Percentiles rank a stretch among this genome's conserved stretches.
Evolutionary conservation across 23 red algal genomes (phyloP).

Genomic region (Chondrus crispus): DNA sequence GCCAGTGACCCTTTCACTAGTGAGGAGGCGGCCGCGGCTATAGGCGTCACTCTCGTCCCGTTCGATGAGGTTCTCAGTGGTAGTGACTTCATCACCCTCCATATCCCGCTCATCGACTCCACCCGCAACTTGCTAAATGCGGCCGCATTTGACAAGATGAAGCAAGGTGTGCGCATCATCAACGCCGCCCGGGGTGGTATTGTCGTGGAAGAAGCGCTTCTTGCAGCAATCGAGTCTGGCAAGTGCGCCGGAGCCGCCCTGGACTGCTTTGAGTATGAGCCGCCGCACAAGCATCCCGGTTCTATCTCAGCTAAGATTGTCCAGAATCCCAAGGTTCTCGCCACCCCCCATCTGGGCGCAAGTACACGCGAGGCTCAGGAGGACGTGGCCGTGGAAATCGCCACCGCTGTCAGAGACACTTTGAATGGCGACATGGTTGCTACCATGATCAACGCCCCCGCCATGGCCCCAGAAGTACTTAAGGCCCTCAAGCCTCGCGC

Average conservation of each 20-base stretch:
- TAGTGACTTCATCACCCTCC: slow-evolving; percentile 93
- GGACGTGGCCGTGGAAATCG: slow-evolving; percentile 96
- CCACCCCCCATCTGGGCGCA: slow-evolving; percentile 97
- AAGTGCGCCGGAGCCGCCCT: slow-evolving; percentile 84
- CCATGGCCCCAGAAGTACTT: slow-evolving; percentile 77
- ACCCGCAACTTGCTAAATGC: slow-evolving; percentile 78
- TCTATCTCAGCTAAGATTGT: slow-evolving; percentile 82
- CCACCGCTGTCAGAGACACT: slow-evolving; percentile 71
- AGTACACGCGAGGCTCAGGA: slow-evolving; percentile 90
- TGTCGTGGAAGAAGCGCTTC: slow-evolving; percentile 84
- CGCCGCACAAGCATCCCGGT: slow-evolving; percentile 83
- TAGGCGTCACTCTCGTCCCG: slow-evolving; percentile 69
- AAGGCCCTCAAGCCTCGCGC: slow-evolving; percentile 77
- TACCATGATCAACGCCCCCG: slow-evolving; percentile 95
- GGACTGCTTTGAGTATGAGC: slow-evolving; percentile 90
- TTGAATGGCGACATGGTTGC: slow-evolving; percentile 86
- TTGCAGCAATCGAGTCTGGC: slow-evolving; percentile 84
- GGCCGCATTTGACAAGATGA: slow-evolving; percentile 61
- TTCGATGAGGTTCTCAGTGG: slow-evolving; percentile 45
- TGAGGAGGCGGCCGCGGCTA: slow-evolving; percentile 68
- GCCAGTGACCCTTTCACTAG: slow-evolving; percentile 89
- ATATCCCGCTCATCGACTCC: slow-evolving; percentile 89
- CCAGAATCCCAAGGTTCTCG: slow-evolving; percentile 77
- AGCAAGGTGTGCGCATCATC: slow-evolving; percentile 73
- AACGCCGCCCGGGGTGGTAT: slow-evolving; percentile 96